Conservation (phyloP, 345 rosid species). For the Reutealis trisperma region DNA sequence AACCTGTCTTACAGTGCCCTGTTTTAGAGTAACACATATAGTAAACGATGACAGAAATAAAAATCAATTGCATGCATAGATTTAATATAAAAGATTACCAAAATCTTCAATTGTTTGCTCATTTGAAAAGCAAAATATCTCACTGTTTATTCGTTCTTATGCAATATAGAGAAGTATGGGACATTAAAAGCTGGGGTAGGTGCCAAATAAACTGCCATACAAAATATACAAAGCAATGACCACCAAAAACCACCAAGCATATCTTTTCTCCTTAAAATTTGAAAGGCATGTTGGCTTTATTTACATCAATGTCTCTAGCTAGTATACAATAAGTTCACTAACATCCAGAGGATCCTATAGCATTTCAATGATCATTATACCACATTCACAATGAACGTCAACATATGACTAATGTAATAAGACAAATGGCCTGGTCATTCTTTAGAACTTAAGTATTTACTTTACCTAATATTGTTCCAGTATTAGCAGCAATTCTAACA, state of each 20-base stretch:
- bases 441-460: background rate
- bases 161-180: background rate
- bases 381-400: background rate
- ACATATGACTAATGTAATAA: too few species aligned
- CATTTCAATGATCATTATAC: background rate
- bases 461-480: background rate
- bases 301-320: background rate
- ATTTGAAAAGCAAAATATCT: background rate
- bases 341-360: background rate
- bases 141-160: background rate
- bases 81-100: background rate
- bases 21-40: background rate
- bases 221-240: background rate
- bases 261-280: background rate
- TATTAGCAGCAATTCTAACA: background rate
- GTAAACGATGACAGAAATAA: background rate
- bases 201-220: background rate
- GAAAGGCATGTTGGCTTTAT: background rate
- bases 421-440: background rate
- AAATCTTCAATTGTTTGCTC: constrained; percentile 1
- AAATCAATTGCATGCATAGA: background rate
- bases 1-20: background rate
- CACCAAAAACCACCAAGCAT: background rate
- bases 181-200: background rate
- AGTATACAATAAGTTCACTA: background rate